Base-by-base conservation (phyloP, 805 yeast genomes). In the Starmerella potacharoeniae region DNA sequence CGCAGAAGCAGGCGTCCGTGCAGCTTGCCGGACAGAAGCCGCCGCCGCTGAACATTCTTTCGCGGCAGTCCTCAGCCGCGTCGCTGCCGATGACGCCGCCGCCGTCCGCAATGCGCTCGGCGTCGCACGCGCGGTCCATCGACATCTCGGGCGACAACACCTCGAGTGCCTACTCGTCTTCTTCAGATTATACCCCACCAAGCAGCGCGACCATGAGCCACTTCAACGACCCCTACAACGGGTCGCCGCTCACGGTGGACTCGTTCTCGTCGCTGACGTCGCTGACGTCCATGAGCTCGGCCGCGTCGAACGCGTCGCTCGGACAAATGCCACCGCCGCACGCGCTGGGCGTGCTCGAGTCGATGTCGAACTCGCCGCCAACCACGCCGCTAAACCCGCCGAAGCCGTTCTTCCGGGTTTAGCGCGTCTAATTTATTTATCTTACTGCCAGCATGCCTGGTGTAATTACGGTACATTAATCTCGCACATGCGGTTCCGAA, bases 41-140 rank as follows among this genome's bases (percentile, higher is more conserved):
- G n/a, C 36, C 55, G 29, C 49, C 57, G 35, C 42, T 57, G 31
- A 49, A 46, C 43, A 34, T 53, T 4, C 53, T 57, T 6, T 40
- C 49, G 30, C 54, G 56, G 31, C 56, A 53, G 43, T 28, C 53
- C 30, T 55, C 58, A 5, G 50, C 65, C 16, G 51, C 57, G 13
- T 49, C 60, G 40, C 55, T 61, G 49, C 66, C 66, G 30, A 56
- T 66, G 44, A 69, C 72, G 8, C 71, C 72, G 16, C 71, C 71
- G 11, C 65, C 71, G 10, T 61, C 69, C 11, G 65, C 69, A 5
- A 59, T 68, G n/a, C 61, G 68, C 1, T 51, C 62, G 35, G 60
- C 66, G 1, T 60, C 66, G 58, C 36, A n/a, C 10, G n/a, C 37
- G 39, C 16, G 36, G 13, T 34, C 52, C 11, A 11, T 29, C 5